phyloP scores from a whole-genome alignment of 1,139 yeast genomes.

The Suhomyces bolitotheri region DNA sequence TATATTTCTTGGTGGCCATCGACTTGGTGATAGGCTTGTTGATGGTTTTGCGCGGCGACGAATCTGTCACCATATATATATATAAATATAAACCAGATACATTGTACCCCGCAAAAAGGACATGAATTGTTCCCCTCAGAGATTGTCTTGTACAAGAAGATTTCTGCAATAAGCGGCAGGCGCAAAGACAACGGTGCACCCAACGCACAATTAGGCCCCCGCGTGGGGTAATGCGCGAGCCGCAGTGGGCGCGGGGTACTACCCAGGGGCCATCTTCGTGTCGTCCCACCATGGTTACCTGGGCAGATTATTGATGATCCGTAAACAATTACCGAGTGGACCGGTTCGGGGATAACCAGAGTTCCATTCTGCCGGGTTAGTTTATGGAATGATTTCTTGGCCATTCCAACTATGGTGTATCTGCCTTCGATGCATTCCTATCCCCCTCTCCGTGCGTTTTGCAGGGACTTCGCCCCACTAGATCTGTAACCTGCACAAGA shows the following conservation, averaged over 20 bases:
- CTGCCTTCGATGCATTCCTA: no score
- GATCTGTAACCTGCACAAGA: conserved; percentile 1
- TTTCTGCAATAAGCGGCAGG: conserved; percentile 6
- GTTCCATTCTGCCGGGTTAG: no score
- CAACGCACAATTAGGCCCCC: conserved; percentile 9
- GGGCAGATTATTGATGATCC: no score
- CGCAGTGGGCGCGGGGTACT: conserved; percentile 10
- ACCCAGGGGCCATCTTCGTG: no score
- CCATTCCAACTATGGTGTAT: no score
- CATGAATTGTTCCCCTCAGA: conserved; percentile 11
- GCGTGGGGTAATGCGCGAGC: conserved; percentile 10
- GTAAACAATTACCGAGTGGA: no score
- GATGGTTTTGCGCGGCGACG: not conserved
- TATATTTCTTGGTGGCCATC: conserved; percentile 59
- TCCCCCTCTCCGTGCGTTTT: not conserved
- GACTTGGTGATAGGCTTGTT: not conserved
- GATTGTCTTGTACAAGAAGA: no score
- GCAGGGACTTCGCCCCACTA: conserved; percentile 1
- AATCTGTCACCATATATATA: conserved; percentile 2
- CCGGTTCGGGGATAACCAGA: no score
- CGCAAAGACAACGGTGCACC: conserved; percentile 6
- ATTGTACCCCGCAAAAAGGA: conserved; percentile 12
- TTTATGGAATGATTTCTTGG: no score
- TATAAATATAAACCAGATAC: no score
- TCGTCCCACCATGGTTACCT: no score